phyloP scores from a whole-genome alignment of 352 stramenopile species.

The Phytophthora agathidicida region DNA sequence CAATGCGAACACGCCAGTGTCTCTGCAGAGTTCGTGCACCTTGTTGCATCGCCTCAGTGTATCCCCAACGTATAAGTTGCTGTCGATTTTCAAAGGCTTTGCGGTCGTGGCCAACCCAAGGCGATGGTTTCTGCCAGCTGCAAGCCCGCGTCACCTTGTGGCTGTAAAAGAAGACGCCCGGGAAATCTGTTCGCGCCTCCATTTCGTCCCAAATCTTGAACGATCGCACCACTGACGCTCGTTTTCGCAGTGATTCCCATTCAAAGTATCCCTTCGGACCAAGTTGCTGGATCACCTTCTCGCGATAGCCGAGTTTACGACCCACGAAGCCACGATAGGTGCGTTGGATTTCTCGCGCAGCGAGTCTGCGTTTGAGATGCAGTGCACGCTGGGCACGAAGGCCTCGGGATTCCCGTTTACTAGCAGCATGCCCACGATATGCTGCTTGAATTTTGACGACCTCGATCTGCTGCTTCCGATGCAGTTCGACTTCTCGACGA shows the following conservation, averaged over 20 bases:
- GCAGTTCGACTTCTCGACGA: slow-evolving; percentile 36
- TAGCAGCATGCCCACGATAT: slow-evolving; percentile 43
- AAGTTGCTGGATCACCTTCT: slow-evolving; percentile 50
- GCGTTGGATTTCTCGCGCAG: slow-evolving; percentile 56
- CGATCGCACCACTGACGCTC: slow-evolving; percentile 35
- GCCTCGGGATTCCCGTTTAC: slow-evolving; percentile 39
- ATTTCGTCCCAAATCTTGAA: slow-evolving; percentile 86
- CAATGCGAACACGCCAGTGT: slow-evolving; percentile 60
- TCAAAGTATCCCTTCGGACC: slow-evolving; percentile 65
- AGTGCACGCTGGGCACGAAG: slow-evolving; percentile 29
- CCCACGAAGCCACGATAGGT: slow-evolving; percentile 58
- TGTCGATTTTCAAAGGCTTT: slow-evolving; percentile 48
- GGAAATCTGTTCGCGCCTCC: slow-evolving; percentile 48
- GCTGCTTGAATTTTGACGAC: slow-evolving; percentile 61
- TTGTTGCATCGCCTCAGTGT: slow-evolving; percentile 62
- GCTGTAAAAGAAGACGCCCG: slow-evolving; percentile 71
- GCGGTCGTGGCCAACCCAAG: slow-evolving; percentile 58
- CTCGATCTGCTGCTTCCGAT: slow-evolving; percentile 40
- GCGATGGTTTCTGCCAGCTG: slow-evolving; percentile 66
- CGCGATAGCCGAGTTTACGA: slow-evolving; percentile 44
- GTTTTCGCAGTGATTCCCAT: slow-evolving; percentile 52
- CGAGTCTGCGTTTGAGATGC: slow-evolving; percentile 26
- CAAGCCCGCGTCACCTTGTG: slow-evolving; percentile 72
- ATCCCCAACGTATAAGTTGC: slow-evolving; percentile 70
- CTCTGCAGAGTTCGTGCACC: slow-evolving; percentile 56